phyloP scores from a whole-genome alignment of 345 rosid genomes.

The Euclidium syriacum region DNA sequence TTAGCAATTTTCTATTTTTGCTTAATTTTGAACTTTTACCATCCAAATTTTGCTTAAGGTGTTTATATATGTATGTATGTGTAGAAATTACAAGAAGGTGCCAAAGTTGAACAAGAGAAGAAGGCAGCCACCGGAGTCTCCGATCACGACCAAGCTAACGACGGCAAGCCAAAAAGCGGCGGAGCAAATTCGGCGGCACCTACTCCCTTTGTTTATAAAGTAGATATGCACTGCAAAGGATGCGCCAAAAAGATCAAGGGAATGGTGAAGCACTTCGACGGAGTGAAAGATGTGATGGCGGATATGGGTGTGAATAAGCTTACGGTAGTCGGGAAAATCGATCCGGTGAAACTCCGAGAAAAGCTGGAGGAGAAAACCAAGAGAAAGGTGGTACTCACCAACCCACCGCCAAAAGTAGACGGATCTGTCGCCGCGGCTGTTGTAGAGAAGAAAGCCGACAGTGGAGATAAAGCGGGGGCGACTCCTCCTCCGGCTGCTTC shows the following conservation, averaged over 20 bases:
- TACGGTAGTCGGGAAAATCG: conserved; percentile 62
- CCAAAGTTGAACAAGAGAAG: conserved; percentile 49
- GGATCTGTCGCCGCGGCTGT: neutral
- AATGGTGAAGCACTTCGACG: conserved; percentile 38
- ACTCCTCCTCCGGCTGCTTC: conserved; percentile 30
- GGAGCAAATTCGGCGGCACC: conserved; percentile 11
- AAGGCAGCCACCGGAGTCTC: conserved; percentile 27
- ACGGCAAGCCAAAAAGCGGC: conserved; percentile 40
- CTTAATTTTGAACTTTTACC: neutral
- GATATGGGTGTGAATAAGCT: conserved; percentile 54
- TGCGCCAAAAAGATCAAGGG: conserved; percentile 71
- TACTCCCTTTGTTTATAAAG: conserved; percentile 44
- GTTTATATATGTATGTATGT: neutral
- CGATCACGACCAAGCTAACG: conserved; percentile 36
- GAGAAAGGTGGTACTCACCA: conserved; percentile 43
- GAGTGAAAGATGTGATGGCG: conserved; percentile 62
- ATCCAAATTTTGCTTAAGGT: neutral
- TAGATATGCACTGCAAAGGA: conserved; percentile 83
- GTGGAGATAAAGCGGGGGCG: conserved; percentile 28
- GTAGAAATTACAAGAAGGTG: conserved; percentile 38
- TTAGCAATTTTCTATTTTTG: conserved; percentile 13
- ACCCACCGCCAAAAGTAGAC: conserved; percentile 46
- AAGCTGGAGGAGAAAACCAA: conserved; percentile 46
- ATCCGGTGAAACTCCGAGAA: conserved; percentile 48
- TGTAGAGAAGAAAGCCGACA: conserved; percentile 35